A percentile compares a stretch with the other conserved stretches of the same genome.
These are phyloP conservation scores for Colletotrichum aenigma DNA, from an alignment of 2,329 filamentous ascomycete genomes.

Conservation along the genomic window DNA sequence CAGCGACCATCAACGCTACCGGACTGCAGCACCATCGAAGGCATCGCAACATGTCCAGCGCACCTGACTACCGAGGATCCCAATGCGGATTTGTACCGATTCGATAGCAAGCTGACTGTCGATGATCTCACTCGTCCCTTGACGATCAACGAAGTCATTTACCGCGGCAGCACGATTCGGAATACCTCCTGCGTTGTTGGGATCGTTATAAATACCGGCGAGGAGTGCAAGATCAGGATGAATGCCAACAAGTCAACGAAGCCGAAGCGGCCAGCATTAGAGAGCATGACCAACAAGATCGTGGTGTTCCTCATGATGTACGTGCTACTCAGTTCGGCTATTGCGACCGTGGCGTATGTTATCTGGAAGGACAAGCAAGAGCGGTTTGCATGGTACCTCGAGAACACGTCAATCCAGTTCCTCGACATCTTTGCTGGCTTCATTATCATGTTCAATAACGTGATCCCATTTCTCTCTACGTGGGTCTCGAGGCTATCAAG, in stretches of 20 bases:
- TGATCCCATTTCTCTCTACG: slow-evolving; percentile 92
- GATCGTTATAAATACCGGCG: slow-evolving; percentile 84
- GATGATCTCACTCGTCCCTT: slow-evolving; percentile 66
- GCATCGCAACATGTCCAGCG: slow-evolving; percentile 59
- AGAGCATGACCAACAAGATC: slow-evolving; percentile 77
- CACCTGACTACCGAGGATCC: slow-evolving; percentile 76
- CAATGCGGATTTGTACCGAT: slow-evolving; percentile 77
- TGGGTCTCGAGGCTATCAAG: slow-evolving; percentile 87
- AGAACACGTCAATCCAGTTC: slow-evolving; percentile 70
- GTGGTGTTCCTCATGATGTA: slow-evolving; percentile 82
- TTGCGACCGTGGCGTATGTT: slow-evolving; percentile 83
- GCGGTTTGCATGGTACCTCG: slow-evolving; percentile 75
- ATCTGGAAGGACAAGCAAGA: slow-evolving; percentile 76
- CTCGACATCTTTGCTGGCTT: slow-evolving; percentile 86
- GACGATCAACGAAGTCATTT: slow-evolving; percentile 82
- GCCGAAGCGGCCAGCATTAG: slow-evolving; percentile 81
- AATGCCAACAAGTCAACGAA: slow-evolving; percentile 87
- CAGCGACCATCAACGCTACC: slow-evolving; percentile 67
- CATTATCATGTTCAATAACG: slow-evolving; percentile 95
- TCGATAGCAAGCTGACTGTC: slow-evolving; percentile 70
- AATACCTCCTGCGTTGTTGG: slow-evolving; percentile 79
- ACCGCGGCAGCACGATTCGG: slow-evolving; percentile 82
- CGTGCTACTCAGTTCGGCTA: slow-evolving; percentile 77
- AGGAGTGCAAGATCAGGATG: slow-evolving; percentile 92
- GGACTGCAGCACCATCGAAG: slow-evolving; percentile 56